phyloP scores from a whole-genome alignment of 1,284 basidiomycete species.

The Xanthoconium separans region DNA sequence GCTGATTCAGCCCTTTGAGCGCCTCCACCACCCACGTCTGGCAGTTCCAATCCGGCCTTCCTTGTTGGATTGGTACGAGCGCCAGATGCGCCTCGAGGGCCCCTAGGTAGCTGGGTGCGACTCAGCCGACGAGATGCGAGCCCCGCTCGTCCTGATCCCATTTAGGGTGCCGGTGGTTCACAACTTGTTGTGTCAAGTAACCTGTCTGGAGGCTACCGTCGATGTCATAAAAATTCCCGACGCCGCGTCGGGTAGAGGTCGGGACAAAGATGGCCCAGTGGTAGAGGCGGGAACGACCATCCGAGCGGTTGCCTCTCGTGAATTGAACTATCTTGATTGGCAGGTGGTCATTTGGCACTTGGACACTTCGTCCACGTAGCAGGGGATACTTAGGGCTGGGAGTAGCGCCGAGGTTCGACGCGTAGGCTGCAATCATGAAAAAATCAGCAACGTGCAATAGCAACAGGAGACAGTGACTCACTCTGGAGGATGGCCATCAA shows the following conservation, averaged over 20 bases:
- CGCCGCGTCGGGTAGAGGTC: slow-evolving; percentile 17
- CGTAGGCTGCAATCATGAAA: slow-evolving; percentile 5
- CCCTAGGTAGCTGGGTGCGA: too few relatives aligned
- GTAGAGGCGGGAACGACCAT: slow-evolving; percentile 5
- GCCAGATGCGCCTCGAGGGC: too few relatives aligned
- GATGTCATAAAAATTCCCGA: slow-evolving; percentile 24
- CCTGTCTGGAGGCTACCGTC: slow-evolving; percentile 13
- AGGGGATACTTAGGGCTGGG: slow-evolving; percentile 5
- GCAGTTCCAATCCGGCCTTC: slow-evolving; percentile 18
- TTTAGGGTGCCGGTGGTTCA: too few relatives aligned
- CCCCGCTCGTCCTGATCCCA: too few relatives aligned
- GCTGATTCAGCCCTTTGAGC: slow-evolving; percentile 3
- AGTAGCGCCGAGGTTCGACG: background rate
- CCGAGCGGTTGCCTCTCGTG: slow-evolving; percentile 1
- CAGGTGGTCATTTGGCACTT: slow-evolving; percentile 13
- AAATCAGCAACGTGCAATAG: background rate
- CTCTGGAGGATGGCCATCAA: slow-evolving; percentile 11
- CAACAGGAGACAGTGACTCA: background rate
- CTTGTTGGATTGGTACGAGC: slow-evolving; percentile 7
- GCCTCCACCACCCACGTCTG: slow-evolving; percentile 19
- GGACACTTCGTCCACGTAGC: slow-evolving; percentile 8
- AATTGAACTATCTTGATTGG: slow-evolving; percentile 21
- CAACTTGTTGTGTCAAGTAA: too few relatives aligned
- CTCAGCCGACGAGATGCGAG: too few relatives aligned
- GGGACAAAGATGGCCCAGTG: slow-evolving; percentile 29